phyloP scores from a whole-genome alignment of 495 filamentous ascomycete genomes.

The Podospora pseudocomata region DNA sequence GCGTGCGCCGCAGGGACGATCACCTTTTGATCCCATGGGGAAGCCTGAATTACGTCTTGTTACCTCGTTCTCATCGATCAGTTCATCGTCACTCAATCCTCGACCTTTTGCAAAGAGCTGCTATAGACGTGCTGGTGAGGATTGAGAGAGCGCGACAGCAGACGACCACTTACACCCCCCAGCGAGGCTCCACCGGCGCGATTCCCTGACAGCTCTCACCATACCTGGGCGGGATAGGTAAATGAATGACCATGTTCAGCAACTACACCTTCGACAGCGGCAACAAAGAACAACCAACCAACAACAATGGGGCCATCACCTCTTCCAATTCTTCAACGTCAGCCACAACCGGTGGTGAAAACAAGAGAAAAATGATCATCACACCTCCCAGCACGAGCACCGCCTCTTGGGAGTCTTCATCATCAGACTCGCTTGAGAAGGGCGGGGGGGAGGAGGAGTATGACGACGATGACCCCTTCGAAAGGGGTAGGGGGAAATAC shows the following conservation, averaged over 20 bases:
- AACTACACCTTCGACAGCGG: neutral
- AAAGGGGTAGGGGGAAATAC: neutral
- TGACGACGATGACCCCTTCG: neutral
- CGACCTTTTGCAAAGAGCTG: neutral
- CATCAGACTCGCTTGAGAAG: conserved; percentile 15
- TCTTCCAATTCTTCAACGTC: neutral
- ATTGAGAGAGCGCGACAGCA: too few relatives aligned
- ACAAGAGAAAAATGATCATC: neutral
- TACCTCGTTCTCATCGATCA: too few relatives aligned
- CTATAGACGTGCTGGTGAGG: too few relatives aligned
- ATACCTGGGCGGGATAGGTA: neutral
- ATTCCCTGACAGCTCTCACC: neutral
- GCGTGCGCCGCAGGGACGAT: neutral
- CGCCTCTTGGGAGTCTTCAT: neutral
- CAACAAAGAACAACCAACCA: neutral
- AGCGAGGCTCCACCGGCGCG: neutral
- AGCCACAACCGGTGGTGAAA: neutral
- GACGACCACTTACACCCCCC: neutral
- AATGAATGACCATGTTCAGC: neutral
- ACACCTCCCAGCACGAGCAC: neutral
- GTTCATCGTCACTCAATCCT: neutral
- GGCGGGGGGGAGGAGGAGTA: neutral
- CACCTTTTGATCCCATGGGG: neutral
- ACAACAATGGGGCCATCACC: neutral
- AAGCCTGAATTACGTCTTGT: too few relatives aligned